A percentile compares a stretch with the other conserved stretches of the same genome.
Conservation (phyloP, 352 stramenopile genomes). For the Globisporangium mamillatum region DNA sequence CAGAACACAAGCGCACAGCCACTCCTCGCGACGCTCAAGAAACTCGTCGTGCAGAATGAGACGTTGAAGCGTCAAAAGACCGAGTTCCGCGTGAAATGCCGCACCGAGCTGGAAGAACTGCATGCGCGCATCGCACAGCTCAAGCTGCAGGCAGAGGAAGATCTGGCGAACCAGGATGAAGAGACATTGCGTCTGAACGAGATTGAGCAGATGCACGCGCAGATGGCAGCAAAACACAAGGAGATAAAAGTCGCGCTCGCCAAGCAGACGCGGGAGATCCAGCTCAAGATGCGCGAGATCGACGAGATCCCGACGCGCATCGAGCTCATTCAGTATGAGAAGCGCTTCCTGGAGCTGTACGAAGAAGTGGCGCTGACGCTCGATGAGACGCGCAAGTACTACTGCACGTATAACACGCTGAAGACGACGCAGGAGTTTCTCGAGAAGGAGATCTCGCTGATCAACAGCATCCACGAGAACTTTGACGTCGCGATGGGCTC, state of each 20-base stretch:
- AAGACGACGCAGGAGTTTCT: constrained; percentile 80
- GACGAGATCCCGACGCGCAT: constrained; percentile 83
- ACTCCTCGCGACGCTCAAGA: constrained; percentile 27
- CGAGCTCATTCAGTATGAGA: constrained; percentile 91
- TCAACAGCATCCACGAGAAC: constrained; percentile 84
- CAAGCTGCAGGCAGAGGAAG: background rate
- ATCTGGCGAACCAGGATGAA: background rate
- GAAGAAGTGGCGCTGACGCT: constrained; percentile 85
- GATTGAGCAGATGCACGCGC: background rate
- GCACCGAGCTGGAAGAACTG: constrained; percentile 35
- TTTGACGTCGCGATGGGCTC: constrained; percentile 77
- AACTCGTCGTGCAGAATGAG: constrained; percentile 51
- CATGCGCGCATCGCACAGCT: constrained; percentile 17
- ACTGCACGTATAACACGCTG: constrained; percentile 84
- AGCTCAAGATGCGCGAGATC: constrained; percentile 62
- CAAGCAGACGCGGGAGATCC: constrained; percentile 54
- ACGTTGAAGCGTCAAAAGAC: constrained; percentile 49
- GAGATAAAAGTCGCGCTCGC: constrained; percentile 59
- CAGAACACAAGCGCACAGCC: constrained; percentile 26
- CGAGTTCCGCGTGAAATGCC: constrained; percentile 43
- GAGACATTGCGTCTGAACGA: background rate
- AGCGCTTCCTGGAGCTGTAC: constrained; percentile 86
- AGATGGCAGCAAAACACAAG: constrained; percentile 42
- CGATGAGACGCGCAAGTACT: constrained; percentile 90
- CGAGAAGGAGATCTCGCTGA: constrained; percentile 83